A percentile compares a stretch with the other conserved stretches of the same genome.
Evolutionary conservation across 805 yeast genomes (phyloP).

Genomic region (Schwanniomyces pseudopolymorphus): DNA sequence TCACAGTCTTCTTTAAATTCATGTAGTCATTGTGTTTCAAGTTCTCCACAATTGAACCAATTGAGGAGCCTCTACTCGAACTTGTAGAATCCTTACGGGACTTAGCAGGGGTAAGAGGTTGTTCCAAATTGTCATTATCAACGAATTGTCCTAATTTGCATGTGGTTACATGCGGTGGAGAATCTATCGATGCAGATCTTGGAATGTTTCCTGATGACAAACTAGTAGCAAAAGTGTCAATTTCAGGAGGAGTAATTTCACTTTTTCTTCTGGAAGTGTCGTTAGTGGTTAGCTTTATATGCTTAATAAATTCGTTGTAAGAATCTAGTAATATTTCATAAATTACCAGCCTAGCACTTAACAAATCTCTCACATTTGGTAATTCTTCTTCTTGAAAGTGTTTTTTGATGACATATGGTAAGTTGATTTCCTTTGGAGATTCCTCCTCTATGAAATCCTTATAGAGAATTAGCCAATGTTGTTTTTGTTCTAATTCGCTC

Average conservation of each 20-base stretch:
- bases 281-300: slow-evolving; percentile 3
- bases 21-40: slow-evolving; percentile 24
- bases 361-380: slow-evolving; percentile 17
- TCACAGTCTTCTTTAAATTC: slow-evolving; percentile 26
- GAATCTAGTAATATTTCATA: slow-evolving; percentile 32
- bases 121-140: slow-evolving; percentile 1
- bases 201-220: background rate
- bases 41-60: slow-evolving; percentile 30
- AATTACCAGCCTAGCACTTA: slow-evolving; percentile 15
- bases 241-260: slow-evolving; percentile 8
- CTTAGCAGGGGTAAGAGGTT: background rate
- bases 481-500: slow-evolving; percentile 7
- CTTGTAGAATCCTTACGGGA: slow-evolving; percentile 6
- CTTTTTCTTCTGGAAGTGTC: slow-evolving; percentile 10
- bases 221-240: background rate
- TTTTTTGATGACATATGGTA: slow-evolving; percentile 24
- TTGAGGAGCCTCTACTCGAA: slow-evolving; percentile 26
- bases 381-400: slow-evolving; percentile 16
- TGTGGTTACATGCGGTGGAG: background rate
- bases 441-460: slow-evolving; percentile 25
- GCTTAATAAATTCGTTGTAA: slow-evolving; percentile 30
- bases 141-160: background rate
- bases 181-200: slow-evolving; percentile 1
- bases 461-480: slow-evolving; percentile 27
- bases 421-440: slow-evolving; percentile 32